Conservation (phyloP, 768 basidiomycete genomes). For the Lentinula boryana region DNA sequence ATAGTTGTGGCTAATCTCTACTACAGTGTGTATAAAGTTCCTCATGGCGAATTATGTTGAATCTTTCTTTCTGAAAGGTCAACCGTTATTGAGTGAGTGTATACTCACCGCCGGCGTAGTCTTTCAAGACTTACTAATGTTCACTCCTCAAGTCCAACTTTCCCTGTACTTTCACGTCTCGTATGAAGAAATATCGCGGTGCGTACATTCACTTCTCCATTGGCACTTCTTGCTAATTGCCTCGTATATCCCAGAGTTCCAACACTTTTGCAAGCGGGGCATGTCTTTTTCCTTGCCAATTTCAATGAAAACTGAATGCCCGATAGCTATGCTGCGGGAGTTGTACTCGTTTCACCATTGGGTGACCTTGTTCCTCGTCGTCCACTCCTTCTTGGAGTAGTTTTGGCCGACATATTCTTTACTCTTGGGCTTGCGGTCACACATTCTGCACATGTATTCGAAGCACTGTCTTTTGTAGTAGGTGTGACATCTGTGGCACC, state of each 20-base stretch:
- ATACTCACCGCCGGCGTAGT: not conserved
- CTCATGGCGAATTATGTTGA: not conserved
- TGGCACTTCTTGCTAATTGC: slow-evolving; percentile 9
- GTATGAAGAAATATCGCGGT: slow-evolving; percentile 35
- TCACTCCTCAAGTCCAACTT: slow-evolving; percentile 29
- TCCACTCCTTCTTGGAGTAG: slow-evolving; percentile 57
- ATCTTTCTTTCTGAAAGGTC: slow-evolving; percentile 30
- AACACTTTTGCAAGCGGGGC: slow-evolving; percentile 67
- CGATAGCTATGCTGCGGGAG: slow-evolving; percentile 61
- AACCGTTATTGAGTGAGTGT: slow-evolving; percentile 65
- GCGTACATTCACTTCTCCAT: not conserved
- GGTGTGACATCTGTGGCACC: slow-evolving; percentile 69
- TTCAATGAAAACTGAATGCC: not conserved
- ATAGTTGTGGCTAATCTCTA: slow-evolving; percentile 72
- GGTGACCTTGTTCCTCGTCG: slow-evolving; percentile 80
- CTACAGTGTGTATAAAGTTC: slow-evolving; percentile 37
- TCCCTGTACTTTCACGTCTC: slow-evolving; percentile 32
- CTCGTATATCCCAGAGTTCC: slow-evolving; percentile 41
- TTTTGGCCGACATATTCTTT: slow-evolving; percentile 47
- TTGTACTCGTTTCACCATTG: slow-evolving; percentile 72
- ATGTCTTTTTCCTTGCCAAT: slow-evolving; percentile 8
- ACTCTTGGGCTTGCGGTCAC: slow-evolving; percentile 72
- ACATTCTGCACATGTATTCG: slow-evolving; percentile 50
- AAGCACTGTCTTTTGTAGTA: slow-evolving; percentile 63
- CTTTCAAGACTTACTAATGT: not conserved